Evolutionary conservation across 495 filamentous ascomycete genomes (phyloP).

Genomic region (Alectoria sarmentosa): DNA sequence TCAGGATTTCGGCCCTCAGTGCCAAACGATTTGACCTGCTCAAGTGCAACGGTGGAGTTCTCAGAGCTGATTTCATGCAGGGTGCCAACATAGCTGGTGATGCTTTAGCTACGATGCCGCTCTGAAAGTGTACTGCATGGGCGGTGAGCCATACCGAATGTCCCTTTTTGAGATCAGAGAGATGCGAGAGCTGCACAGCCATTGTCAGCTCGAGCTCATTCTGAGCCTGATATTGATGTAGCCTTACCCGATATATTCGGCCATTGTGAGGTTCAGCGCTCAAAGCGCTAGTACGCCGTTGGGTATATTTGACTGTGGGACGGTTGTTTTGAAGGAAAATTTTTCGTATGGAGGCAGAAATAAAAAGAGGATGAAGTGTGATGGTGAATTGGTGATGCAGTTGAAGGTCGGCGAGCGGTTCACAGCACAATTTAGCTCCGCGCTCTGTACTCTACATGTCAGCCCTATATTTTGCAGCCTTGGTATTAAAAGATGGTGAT

Average conservation of each 20-base stretch:
- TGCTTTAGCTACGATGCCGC: slow-evolving; percentile 29
- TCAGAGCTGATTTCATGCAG: slow-evolving; percentile 98
- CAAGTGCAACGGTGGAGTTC: slow-evolving; percentile 88
- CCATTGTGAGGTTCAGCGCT: slow-evolving; percentile 35
- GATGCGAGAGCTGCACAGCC: slow-evolving; percentile 56
- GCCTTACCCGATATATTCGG: slow-evolving; percentile 56
- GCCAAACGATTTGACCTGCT: slow-evolving; percentile 87
- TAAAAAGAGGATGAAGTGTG: not conserved
- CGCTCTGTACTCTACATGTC: not conserved
- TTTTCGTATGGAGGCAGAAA: not conserved
- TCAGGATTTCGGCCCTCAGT: slow-evolving; percentile 83
- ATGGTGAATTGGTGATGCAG: not conserved
- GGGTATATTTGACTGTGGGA: not conserved
- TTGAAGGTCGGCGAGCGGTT: not conserved
- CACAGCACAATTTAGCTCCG: not conserved
- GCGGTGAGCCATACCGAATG: slow-evolving; percentile 62
- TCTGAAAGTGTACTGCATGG: slow-evolving; percentile 1
- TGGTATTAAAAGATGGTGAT: too few relatives aligned
- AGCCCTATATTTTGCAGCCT: not conserved
- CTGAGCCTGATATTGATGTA: slow-evolving; percentile 6
- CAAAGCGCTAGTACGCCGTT: not conserved
- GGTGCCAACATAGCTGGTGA: slow-evolving; percentile 79
- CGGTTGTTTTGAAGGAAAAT: not conserved
- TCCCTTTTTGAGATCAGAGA: slow-evolving; percentile 94
- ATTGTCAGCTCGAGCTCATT: slow-evolving; percentile 24